phyloP scores from a whole-genome alignment of 2,329 filamentous ascomycete species.

The Cordyceps javanica region DNA sequence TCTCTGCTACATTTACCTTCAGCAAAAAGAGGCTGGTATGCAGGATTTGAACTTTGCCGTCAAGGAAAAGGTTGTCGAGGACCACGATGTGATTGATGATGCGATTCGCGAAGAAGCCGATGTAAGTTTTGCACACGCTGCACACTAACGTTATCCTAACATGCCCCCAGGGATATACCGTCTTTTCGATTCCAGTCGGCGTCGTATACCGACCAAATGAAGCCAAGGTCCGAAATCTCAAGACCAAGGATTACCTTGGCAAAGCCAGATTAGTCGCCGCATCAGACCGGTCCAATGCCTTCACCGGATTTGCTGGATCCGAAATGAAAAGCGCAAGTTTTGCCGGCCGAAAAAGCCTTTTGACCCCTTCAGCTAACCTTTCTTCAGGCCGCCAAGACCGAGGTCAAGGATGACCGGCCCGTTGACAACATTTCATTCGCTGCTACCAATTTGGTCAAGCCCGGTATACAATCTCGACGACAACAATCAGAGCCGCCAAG shows the following conservation, averaged over 20 bases:
- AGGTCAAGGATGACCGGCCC: conserved; percentile 71
- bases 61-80: conserved; percentile 92
- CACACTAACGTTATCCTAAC: conserved; percentile 17
- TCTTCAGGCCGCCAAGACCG: conserved; percentile 41
- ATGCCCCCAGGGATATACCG: conserved; percentile 76
- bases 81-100: conserved; percentile 97
- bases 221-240: conserved; percentile 96
- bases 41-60: conserved; percentile 85
- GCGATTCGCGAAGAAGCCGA: conserved; percentile 90
- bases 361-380: background rate
- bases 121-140: conserved; percentile 41
- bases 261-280: conserved; percentile 92
- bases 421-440: conserved; percentile 83
- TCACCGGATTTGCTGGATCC: conserved; percentile 73
- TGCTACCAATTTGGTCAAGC: conserved; percentile 87
- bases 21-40: conserved; percentile 84
- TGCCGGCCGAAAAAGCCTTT: background rate
- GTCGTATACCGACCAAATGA: conserved; percentile 94
- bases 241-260: conserved; percentile 95
- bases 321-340: conserved; percentile 66
- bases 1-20: conserved; percentile 93
- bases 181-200: conserved; percentile 96
- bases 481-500: conserved; percentile 81
- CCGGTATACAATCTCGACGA: conserved; percentile 69
- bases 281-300: conserved; percentile 72